phyloP scores from a whole-genome alignment of 2,329 filamentous ascomycete genomes.

The Claviceps capensis region DNA sequence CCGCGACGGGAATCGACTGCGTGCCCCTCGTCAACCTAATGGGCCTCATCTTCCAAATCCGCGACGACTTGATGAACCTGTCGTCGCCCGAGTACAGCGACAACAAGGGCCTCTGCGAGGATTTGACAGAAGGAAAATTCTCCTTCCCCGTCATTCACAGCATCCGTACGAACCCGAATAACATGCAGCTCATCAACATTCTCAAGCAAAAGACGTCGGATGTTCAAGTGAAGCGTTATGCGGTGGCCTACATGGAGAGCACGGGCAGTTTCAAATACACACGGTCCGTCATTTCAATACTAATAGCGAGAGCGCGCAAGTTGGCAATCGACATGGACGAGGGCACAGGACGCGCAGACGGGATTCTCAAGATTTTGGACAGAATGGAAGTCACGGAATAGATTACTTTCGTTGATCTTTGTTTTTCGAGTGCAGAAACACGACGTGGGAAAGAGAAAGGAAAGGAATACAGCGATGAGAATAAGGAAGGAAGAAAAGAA shows the following conservation, averaged over 20 bases:
- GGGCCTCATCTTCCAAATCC: constrained; percentile 79
- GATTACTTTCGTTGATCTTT: neutral
- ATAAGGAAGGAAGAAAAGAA: neutral
- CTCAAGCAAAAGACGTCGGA: constrained; percentile 80
- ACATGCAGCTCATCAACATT: constrained; percentile 79
- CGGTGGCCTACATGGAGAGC: constrained; percentile 78
- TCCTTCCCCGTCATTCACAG: constrained; percentile 91
- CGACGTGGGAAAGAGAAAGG: neutral
- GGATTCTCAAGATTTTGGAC: constrained; percentile 54
- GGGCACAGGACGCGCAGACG: constrained; percentile 39
- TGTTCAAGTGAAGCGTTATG: constrained; percentile 81
- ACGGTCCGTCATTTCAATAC: constrained; percentile 46
- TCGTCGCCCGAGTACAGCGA: constrained; percentile 58
- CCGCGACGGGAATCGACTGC: constrained; percentile 46
- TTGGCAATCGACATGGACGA: constrained; percentile 52
- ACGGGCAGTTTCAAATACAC: constrained; percentile 87
- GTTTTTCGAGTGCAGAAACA: neutral
- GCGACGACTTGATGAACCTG: constrained; percentile 90
- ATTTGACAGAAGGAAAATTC: constrained; percentile 94
- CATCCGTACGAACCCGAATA: constrained; percentile 61
- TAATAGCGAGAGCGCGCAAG: constrained; percentile 49
- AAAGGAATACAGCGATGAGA: neutral
- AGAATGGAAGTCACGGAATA: constrained; percentile 35
- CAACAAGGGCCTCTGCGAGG: constrained; percentile 91
- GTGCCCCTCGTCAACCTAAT: constrained; percentile 74